Evolutionary conservation across 1,284 basidiomycete genomes (phyloP).

Genomic region (Ganoderma sinense): DNA sequence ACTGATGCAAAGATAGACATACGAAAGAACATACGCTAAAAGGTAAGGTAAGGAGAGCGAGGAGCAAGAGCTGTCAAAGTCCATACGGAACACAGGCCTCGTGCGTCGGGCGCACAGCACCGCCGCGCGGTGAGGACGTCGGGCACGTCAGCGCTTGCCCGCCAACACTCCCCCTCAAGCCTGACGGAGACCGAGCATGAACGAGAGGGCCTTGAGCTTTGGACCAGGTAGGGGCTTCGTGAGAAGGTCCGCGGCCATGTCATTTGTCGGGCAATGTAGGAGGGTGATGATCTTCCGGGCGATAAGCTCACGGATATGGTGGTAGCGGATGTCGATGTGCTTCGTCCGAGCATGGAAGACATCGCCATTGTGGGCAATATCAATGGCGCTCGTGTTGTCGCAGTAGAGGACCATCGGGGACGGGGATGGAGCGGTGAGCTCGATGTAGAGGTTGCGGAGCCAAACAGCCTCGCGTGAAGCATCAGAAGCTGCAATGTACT

Average conservation of each 20-base stretch:
- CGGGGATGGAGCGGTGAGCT: conserved; percentile 20
- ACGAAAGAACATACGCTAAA: too few relatives aligned
- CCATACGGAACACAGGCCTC: too few relatives aligned
- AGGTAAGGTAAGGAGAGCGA: too few relatives aligned
- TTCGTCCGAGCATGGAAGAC: conserved; percentile 40
- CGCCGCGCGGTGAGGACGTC: too few relatives aligned
- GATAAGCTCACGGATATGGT: conserved; percentile 43
- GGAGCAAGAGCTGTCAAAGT: too few relatives aligned
- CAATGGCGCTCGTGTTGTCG: conserved; percentile 45
- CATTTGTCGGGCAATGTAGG: conserved; percentile 30
- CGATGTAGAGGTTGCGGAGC: conserved; percentile 32
- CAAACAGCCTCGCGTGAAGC: conserved; percentile 32
- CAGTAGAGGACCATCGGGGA: conserved; percentile 31
- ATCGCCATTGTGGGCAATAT: conserved; percentile 37
- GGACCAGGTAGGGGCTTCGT: conserved; percentile 38
- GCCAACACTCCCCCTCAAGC: conserved; percentile 8
- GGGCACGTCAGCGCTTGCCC: too few relatives aligned
- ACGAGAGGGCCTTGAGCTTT: background rate
- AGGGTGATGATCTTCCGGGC: conserved; percentile 24
- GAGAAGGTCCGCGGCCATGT: conserved; percentile 40
- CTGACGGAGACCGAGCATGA: conserved; percentile 5
- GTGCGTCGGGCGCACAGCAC: too few relatives aligned
- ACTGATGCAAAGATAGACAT: too few relatives aligned
- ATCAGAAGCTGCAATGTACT: conserved; percentile 23
- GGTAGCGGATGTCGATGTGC: conserved; percentile 47